Conservation (phyloP, 73 alveolate genomes). For the Symbiodinium natans region DNA sequence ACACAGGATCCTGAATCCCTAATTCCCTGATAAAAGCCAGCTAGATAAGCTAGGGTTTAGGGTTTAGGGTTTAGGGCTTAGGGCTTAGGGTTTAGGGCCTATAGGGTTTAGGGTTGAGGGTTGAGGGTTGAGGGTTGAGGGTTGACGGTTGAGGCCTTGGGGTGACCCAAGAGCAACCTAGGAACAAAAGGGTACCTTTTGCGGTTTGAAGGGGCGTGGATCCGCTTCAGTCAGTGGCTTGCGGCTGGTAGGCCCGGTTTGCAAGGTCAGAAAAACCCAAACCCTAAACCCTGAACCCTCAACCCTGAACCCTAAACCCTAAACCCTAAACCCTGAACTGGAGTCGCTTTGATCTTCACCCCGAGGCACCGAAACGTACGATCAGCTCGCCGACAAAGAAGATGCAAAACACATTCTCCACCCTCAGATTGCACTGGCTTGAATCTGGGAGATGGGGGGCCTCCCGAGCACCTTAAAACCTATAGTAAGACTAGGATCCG, state of each 20-base stretch:
- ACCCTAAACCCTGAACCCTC: neutral
- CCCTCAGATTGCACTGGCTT: neutral
- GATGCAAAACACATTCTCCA: conserved; percentile 72
- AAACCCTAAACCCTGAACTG: neutral
- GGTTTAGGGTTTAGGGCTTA: neutral
- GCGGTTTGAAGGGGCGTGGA: no score
- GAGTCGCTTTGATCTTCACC: neutral
- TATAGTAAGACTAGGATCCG: no score
- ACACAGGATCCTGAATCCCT: no score
- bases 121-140: neutral
- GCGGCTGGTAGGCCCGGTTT: no score
- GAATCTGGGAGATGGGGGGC: no score
- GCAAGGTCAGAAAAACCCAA: no score
- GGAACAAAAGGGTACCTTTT: no score
- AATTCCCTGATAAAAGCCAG: no score
- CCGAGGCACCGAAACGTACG: conserved; percentile 44
- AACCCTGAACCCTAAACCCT: neutral
- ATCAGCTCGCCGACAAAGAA: conserved; percentile 55
- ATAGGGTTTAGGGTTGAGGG: neutral
- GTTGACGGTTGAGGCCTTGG: no score
- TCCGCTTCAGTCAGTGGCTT: no score
- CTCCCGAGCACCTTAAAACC: no score
- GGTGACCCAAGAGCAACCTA: no score
- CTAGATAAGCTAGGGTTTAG: neutral
- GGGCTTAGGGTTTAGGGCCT: neutral